Evolutionary conservation across 352 stramenopile species (phyloP), one percentile per base, ranked within the genome.

Genomic region (Phytopythium litorale): DNA sequence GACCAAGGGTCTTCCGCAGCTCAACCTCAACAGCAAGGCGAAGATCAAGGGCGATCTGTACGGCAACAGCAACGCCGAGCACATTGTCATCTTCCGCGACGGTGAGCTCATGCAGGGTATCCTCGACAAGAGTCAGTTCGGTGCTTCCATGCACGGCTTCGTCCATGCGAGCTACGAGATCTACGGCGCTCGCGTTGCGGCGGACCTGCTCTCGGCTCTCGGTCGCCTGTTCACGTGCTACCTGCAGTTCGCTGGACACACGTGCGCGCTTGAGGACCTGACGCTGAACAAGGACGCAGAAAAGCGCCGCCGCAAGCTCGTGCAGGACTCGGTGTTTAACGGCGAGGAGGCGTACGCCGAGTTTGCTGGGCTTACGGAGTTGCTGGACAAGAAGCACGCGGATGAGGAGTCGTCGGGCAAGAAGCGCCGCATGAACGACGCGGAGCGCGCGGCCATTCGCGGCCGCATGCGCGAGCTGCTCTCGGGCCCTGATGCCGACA

Each of bases 121-220:
- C 49, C 83, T 99, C 25, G 98, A 99, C 76, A 99, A 99, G 84
- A 95, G 88, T 64, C 95, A 98, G 50, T 99, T 99, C 76, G 98
- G 98, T 63, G 96, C 97, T 3, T 97, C 96, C 32, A 98, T 98
- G 70, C 97, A 99, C 74, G 98, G 97, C 49, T 84, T 99, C 25
- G 96, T 99, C 3, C 98, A 99, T 76, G 92, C 94, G 37, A 92
- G 98, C 18, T 99, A 99, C 68, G 88, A 96, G 69, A 81, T 94
- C 51, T 97, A 96, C 59, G 83, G 89, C 21, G 68, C 71, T n/a
- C 83, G 86, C 62, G 88, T 93, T 49, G 87, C 88, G 19, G 88
- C 87, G 16, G 84, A 96, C 53, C 66, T 96, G 43, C 65, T 96
- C 43, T 92, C 85, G 55, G 84, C 86, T 3, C 76, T 96, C 32